Evolutionary conservation across 2,329 filamentous ascomycete genomes (phyloP).

Genomic region (Penicillium sp.): DNA sequence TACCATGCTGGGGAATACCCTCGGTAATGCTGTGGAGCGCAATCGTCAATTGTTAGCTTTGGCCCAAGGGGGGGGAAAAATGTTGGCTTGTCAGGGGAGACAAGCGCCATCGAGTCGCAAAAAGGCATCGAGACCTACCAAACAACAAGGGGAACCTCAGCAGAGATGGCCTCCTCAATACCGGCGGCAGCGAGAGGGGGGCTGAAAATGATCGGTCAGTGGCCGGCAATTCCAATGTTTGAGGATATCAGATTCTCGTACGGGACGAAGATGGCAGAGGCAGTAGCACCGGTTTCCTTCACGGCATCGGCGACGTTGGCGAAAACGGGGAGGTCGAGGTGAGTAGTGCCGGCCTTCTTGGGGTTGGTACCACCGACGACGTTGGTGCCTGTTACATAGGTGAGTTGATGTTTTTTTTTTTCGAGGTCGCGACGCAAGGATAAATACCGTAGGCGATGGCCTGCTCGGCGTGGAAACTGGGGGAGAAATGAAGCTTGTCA

Average conservation of each 20-base stretch:
- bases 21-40: conserved; percentile 65
- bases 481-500: conserved; percentile 11
- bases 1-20: conserved; percentile 95
- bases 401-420: conserved; percentile 17
- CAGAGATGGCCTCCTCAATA: conserved; percentile 93
- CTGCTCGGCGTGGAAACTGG: conserved; percentile 92
- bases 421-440: conserved; percentile 15
- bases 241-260: conserved; percentile 41
- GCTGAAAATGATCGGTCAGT: conserved; percentile 44
- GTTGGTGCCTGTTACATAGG: conserved; percentile 65
- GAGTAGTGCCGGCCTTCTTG: conserved; percentile 89
- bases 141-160: conserved; percentile 90
- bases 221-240: neutral
- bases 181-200: conserved; percentile 85
- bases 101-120: neutral
- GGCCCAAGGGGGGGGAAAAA: neutral
- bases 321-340: conserved; percentile 91
- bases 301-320: conserved; percentile 80
- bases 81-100: conserved; percentile 2
- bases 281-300: conserved; percentile 82
- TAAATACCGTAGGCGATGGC: conserved; percentile 92
- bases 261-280: conserved; percentile 95
- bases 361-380: conserved; percentile 98
- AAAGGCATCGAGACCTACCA: conserved; percentile 50
- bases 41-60: conserved; percentile 8